These are phyloP conservation scores for Brassica rapa DNA, from an alignment of 345 rosid genomes.

Conservation along the genomic window DNA sequence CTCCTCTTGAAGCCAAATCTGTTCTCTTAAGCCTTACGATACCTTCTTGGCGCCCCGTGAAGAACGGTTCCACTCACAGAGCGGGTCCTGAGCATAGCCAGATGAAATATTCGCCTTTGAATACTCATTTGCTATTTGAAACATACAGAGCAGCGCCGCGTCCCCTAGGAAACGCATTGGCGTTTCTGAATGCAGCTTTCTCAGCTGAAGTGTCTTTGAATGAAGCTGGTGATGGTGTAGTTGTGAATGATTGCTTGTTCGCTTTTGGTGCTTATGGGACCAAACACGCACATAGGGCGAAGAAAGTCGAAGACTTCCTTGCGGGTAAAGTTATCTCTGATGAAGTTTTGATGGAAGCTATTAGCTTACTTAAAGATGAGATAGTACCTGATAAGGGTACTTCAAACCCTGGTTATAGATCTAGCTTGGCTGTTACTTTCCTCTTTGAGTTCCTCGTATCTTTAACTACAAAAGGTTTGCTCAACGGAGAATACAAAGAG, in stretches of 20 bases:
- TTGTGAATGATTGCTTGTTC: conserved; percentile 53
- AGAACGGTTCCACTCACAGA: conserved; percentile 19
- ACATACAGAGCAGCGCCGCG: conserved; percentile 87
- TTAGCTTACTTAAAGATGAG: conserved; percentile 50
- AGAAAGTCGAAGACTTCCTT: conserved; percentile 60
- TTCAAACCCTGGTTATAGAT: conserved; percentile 51
- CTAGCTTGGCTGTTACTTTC: conserved; percentile 81
- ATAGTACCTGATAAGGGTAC: conserved; percentile 63
- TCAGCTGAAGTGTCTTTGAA: conserved; percentile 62
- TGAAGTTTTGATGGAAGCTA: conserved; percentile 55
- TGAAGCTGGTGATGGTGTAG: conserved; percentile 39
- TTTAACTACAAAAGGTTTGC: conserved; percentile 35
- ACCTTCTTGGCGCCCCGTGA: conserved; percentile 30
- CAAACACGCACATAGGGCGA: conserved; percentile 69
- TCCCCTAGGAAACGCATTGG: conserved; percentile 78
- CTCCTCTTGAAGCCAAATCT: conserved; percentile 57
- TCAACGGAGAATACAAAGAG: conserved; percentile 15
- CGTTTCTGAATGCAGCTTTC: conserved; percentile 84
- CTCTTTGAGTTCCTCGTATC: conserved; percentile 66
- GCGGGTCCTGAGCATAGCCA: no score
- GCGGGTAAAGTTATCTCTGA: conserved; percentile 54
- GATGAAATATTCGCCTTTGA: neutral
- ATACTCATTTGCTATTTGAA: conserved; percentile 55
- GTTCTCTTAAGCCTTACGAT: conserved; percentile 62
- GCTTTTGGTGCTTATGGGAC: conserved; percentile 88